Conservation (phyloP, 768 basidiomycete genomes). For the Xerocomellus dryophilus region DNA sequence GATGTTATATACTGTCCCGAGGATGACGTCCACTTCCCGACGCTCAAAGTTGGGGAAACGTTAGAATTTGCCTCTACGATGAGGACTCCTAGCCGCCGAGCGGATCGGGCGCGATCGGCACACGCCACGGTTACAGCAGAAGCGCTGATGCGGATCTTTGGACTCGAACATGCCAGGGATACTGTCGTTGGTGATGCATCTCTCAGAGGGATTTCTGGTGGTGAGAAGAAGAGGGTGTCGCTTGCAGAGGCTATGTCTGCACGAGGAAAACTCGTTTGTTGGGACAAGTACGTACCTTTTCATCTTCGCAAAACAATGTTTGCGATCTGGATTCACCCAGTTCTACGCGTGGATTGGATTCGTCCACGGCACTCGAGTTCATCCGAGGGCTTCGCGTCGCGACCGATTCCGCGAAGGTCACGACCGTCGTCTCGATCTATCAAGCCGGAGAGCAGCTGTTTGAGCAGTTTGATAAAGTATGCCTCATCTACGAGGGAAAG, state of each 20-base stretch:
- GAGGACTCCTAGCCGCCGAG: slow-evolving; percentile 40
- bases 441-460: slow-evolving; percentile 75
- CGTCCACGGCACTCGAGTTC: slow-evolving; percentile 72
- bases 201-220: slow-evolving; percentile 69
- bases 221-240: slow-evolving; percentile 81
- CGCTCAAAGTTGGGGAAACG: slow-evolving; percentile 47
- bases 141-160: slow-evolving; percentile 65
- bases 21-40: slow-evolving; percentile 14
- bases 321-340: slow-evolving; percentile 32
- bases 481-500: slow-evolving; percentile 7
- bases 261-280: slow-evolving; percentile 59
- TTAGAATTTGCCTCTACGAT: slow-evolving; percentile 52
- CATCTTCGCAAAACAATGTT: neutral
- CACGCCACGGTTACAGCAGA: slow-evolving; percentile 37
- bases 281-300: slow-evolving; percentile 63
- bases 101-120: slow-evolving; percentile 23
- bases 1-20: slow-evolving; percentile 43
- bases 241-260: slow-evolving; percentile 69
- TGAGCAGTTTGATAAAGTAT: slow-evolving; percentile 54
- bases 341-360: slow-evolving; percentile 62
- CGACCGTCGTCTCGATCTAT: slow-evolving; percentile 81
- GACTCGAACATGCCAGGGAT: slow-evolving; percentile 65
- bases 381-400: slow-evolving; percentile 61
- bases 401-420: slow-evolving; percentile 50
- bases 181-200: slow-evolving; percentile 80